Evolutionary conservation across 2,329 filamentous ascomycete genomes (phyloP).

Genomic region (Aureobasidium sp.): DNA sequence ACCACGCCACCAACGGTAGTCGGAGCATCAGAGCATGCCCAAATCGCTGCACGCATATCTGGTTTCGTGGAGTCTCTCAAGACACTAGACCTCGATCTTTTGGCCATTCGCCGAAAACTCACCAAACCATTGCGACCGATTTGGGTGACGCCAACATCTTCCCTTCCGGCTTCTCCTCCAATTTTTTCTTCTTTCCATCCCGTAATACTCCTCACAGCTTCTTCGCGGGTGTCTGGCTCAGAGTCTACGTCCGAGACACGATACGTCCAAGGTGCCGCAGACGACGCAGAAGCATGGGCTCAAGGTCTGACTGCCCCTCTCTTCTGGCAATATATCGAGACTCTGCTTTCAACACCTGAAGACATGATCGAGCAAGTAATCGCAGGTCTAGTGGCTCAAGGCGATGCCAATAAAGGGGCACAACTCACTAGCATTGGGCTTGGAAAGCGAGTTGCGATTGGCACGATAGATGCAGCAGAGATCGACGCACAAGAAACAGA

Average conservation of each 20-base stretch:
- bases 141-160: conserved; percentile 68
- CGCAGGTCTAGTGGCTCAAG: conserved; percentile 30
- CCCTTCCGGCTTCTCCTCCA: conserved; percentile 38
- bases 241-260: conserved; percentile 58
- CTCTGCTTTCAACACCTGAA: conserved; percentile 57
- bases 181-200: conserved; percentile 55
- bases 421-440: conserved; percentile 34
- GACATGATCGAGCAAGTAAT: conserved; percentile 51
- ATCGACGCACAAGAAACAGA: conserved; percentile 28
- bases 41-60: conserved; percentile 60
- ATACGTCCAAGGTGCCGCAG: conserved; percentile 90
- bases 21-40: conserved; percentile 65
- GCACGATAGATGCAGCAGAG: conserved; percentile 30
- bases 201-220: conserved; percentile 79
- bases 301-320: conserved; percentile 64
- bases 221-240: conserved; percentile 58
- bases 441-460: conserved; percentile 34
- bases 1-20: conserved; percentile 66
- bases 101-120: conserved; percentile 47
- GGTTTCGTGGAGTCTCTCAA: conserved; percentile 45
- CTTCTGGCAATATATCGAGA: conserved; percentile 66
- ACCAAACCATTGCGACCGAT: conserved; percentile 66
- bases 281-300: conserved; percentile 93
- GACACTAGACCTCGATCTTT: conserved; percentile 54
- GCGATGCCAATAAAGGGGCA: conserved; percentile 12